Conservation (phyloP, 805 yeast species). For the Wickerhamomyces rabaulensis region DNA sequence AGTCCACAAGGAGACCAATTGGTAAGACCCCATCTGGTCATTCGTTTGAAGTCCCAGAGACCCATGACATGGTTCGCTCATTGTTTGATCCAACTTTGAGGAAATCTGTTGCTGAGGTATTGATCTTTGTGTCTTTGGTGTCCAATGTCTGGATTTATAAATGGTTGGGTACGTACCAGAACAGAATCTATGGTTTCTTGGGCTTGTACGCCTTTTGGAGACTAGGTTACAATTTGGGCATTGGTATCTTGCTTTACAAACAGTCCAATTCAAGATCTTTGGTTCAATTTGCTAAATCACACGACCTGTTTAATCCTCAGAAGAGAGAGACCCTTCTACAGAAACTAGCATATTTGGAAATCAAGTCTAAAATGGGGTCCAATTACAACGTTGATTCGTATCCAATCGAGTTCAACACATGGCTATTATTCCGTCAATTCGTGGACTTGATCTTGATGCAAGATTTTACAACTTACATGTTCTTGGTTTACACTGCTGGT, state of each 20-base stretch:
- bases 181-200: constrained; percentile 33
- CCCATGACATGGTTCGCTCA: constrained; percentile 81
- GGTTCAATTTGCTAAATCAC: constrained; percentile 44
- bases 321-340: constrained; percentile 31
- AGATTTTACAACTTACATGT: constrained; percentile 71
- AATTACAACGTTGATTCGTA: constrained; percentile 31
- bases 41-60: constrained; percentile 37
- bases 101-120: constrained; percentile 61
- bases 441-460: constrained; percentile 83
- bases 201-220: constrained; percentile 70
- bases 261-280: constrained; percentile 58
- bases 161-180: constrained; percentile 17
- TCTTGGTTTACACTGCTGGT: constrained; percentile 42
- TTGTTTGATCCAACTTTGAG: constrained; percentile 70
- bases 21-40: constrained; percentile 26
- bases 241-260: constrained; percentile 59
- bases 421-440: constrained; percentile 73
- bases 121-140: constrained; percentile 44
- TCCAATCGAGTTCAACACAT: constrained; percentile 76
- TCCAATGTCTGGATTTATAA: constrained; percentile 31
- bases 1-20: constrained; percentile 1
- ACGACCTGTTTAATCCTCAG: constrained; percentile 38
- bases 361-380: constrained; percentile 40
- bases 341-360: constrained; percentile 38
- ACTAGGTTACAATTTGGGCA: constrained; percentile 70